Base-by-base conservation (phyloP, 306 rosid genomes). In the Rosa rugosa region DNA sequence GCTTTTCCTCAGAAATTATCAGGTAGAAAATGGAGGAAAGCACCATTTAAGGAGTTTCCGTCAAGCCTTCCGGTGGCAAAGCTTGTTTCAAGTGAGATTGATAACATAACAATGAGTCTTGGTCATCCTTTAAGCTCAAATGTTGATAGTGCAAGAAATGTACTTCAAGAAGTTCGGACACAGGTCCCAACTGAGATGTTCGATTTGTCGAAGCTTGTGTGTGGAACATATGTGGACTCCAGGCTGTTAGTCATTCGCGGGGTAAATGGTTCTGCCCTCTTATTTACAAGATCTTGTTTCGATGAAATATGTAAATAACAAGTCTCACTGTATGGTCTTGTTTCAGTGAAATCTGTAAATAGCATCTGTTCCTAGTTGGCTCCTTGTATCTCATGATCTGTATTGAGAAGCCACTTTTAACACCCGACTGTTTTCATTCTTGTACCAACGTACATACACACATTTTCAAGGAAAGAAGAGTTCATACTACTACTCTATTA, bases 151-250 rank as follows among this genome's bases (percentile, higher is more conserved):
- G 98, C 93, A 45, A 81, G 74, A 73, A 87, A 86, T 71, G 83
- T 87, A 11, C 86, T 91, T 59, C 92, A 83, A 76, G 99, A 95
- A 87, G 85, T 92, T 45, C 88, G 93, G 75, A 80, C 81, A 57
- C 99, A 92, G 79, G 59, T 92, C 79, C 99, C 99, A 1, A 95
- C 99, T 0, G 98, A 92, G 80, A 86, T 95, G 82, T 95, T 95
- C 80, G 99, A 95, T 88, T 59, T 95, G 86, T 86, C 99, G 0
- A 91, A 89, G 93, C 81, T 95, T 16, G 97, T 92, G 18, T 95
- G 99, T 63, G 99, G 99, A 85, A 95, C 99, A 16, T 95, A 88
- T 62, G 98, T 89, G 50, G 98, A 95, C 84, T 85, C 98, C 17
- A 89, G 99, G 86, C 64, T 91, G 70, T 89, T 95, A 14, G 90